phyloP scores from a whole-genome alignment of 2,329 filamentous ascomycete genomes.

The Boeremia lycopersici region DNA sequence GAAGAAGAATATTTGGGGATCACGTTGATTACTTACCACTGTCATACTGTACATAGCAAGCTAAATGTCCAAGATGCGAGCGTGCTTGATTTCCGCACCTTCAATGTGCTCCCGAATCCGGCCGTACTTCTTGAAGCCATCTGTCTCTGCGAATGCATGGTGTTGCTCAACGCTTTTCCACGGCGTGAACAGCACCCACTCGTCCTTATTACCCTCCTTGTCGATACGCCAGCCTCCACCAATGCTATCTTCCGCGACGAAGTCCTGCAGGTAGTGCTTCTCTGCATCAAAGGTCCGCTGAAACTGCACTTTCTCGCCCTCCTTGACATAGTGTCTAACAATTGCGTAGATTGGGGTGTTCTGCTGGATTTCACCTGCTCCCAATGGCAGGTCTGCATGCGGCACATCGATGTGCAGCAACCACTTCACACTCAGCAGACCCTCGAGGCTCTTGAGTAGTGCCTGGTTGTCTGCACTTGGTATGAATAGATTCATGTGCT shows the following conservation, averaged over 20 bases:
- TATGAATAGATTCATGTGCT: conserved; percentile 53
- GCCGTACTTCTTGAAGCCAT: conserved; percentile 38
- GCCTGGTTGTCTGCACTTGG: conserved; percentile 51
- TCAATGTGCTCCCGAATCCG: conserved; percentile 24
- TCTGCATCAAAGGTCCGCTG: conserved; percentile 30
- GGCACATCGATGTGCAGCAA: conserved; percentile 53
- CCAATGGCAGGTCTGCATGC: conserved; percentile 39
- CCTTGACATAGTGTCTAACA: conserved; percentile 42
- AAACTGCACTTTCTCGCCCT: conserved; percentile 32
- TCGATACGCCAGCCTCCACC: conserved; percentile 52
- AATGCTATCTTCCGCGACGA: conserved; percentile 35
- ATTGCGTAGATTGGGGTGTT: conserved; percentile 37
- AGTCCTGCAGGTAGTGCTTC: conserved; percentile 32
- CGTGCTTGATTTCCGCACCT: conserved; percentile 35
- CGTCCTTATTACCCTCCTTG: conserved; percentile 41
- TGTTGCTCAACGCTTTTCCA: conserved; percentile 49
- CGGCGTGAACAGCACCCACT: conserved; percentile 52
- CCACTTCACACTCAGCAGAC: conserved; percentile 50
- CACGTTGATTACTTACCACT: too few species aligned
- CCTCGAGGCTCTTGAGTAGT: conserved; percentile 45
- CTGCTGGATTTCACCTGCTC: background rate
- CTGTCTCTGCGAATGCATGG: conserved; percentile 40
- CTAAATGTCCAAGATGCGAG: conserved; percentile 25
- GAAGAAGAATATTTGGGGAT: too few species aligned
- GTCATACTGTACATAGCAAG: too few species aligned